Evolutionary conservation across 768 basidiomycete species (phyloP).

Genomic region (Hericium alpestre): DNA sequence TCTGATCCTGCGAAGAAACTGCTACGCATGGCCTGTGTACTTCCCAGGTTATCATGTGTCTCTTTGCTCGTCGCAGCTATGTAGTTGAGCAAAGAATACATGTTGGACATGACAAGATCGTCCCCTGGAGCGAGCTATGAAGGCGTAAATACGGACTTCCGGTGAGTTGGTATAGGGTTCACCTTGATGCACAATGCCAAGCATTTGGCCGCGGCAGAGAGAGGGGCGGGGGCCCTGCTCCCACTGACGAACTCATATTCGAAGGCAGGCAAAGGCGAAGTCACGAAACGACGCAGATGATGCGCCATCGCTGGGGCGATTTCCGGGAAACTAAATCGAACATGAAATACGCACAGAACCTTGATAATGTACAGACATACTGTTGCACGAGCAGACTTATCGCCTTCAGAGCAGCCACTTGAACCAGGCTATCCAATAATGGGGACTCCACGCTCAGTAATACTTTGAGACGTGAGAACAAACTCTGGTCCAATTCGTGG

Average conservation of each 20-base stretch:
- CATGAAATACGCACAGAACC: background rate
- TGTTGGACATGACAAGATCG: constrained; percentile 85
- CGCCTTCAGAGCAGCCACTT: constrained; percentile 84
- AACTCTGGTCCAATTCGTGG: constrained; percentile 53
- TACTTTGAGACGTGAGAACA: constrained; percentile 59
- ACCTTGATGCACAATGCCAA: constrained; percentile 85
- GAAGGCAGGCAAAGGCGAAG: constrained; percentile 79
- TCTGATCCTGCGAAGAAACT: constrained; percentile 23
- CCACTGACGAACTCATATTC: constrained; percentile 75
- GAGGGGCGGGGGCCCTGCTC: constrained; percentile 62
- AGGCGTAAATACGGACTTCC: background rate
- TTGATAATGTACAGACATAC: constrained; percentile 26
- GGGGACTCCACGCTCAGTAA: constrained; percentile 76
- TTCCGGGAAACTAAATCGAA: constrained; percentile 56
- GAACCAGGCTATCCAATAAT: constrained; percentile 71
- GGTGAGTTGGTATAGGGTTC: constrained; percentile 5
- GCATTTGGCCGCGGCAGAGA: constrained; percentile 82
- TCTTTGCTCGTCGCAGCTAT: constrained; percentile 80
- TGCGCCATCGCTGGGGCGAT: constrained; percentile 64
- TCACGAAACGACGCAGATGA: constrained; percentile 80
- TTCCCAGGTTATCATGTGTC: constrained; percentile 41
- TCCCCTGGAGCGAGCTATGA: constrained; percentile 71
- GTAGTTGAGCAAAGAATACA: constrained; percentile 93
- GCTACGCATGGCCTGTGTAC: constrained; percentile 21
- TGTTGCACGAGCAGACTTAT: constrained; percentile 77